Conservation (phyloP, 2,329 filamentous ascomycete species). For the Cylindrodendrum hubeiense region DNA sequence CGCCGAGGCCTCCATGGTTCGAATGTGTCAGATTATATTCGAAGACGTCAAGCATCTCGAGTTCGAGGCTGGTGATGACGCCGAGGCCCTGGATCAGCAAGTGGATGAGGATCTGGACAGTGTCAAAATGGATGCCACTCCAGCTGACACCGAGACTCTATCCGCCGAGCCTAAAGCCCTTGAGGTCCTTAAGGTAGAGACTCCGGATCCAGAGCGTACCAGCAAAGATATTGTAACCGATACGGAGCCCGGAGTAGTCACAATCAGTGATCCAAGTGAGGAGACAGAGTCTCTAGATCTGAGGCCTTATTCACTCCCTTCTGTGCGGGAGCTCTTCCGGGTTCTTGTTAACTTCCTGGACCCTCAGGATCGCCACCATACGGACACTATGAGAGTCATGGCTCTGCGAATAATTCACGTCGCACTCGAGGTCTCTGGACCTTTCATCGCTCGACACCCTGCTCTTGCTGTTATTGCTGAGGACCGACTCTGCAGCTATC, state of each 20-base stretch:
- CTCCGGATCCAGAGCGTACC: slow-evolving; percentile 37
- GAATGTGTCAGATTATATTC: slow-evolving; percentile 99
- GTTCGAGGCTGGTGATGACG: slow-evolving; percentile 76
- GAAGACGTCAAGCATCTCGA: slow-evolving; percentile 88
- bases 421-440: slow-evolving; percentile 93
- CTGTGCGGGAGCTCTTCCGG: slow-evolving; percentile 92
- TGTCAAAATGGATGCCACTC: slow-evolving; percentile 78
- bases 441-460: slow-evolving; percentile 93
- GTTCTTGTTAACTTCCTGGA: slow-evolving; percentile 95
- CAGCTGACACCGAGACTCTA: slow-evolving; percentile 35
- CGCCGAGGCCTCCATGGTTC: slow-evolving; percentile 96
- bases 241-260: slow-evolving; percentile 47
- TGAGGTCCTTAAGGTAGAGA: slow-evolving; percentile 30
- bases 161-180: slow-evolving; percentile 34
- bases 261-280: slow-evolving; percentile 50
- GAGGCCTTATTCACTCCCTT: slow-evolving; percentile 92
- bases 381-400: slow-evolving; percentile 97
- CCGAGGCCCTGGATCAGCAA: slow-evolving; percentile 74
- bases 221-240: slow-evolving; percentile 68
- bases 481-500: slow-evolving; percentile 90
- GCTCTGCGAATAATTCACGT: slow-evolving; percentile 97
- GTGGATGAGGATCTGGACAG: slow-evolving; percentile 77
- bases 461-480: slow-evolving; percentile 89
- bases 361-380: slow-evolving; percentile 91
- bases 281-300: slow-evolving; percentile 69